phyloP scores from a whole-genome alignment of 2,329 filamentous ascomycete genomes.

The Shiraia sp. region DNA sequence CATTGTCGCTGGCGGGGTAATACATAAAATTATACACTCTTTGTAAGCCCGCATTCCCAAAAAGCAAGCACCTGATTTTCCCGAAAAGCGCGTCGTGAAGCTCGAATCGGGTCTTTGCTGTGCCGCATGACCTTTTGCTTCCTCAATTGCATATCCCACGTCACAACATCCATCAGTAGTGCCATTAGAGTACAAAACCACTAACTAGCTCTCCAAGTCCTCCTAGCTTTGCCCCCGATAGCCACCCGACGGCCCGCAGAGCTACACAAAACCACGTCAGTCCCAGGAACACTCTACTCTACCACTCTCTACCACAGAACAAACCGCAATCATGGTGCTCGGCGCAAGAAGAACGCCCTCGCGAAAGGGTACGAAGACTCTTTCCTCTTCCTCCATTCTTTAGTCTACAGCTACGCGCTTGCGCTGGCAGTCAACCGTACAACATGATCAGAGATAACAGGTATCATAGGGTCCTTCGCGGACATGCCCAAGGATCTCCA shows the following conservation, averaged over 20 bases:
- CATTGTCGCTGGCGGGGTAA: conserved; percentile 11
- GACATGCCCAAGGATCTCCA: conserved; percentile 87
- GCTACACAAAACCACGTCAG: background rate
- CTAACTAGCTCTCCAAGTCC: conserved; percentile 4
- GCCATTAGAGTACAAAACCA: conserved; percentile 2
- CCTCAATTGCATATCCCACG: conserved; percentile 7
- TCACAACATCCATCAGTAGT: conserved; percentile 3
- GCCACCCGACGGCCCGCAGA: conserved; percentile 1
- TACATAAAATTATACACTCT: conserved; percentile 17
- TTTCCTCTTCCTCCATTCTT: conserved; percentile 2
- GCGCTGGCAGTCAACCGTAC: background rate
- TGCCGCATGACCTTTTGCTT: conserved; percentile 10
- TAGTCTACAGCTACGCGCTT: background rate
- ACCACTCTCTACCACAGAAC: conserved; percentile 1
- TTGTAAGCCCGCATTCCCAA: conserved; percentile 18
- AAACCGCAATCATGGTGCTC: conserved; percentile 62
- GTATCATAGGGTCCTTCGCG: conserved; percentile 74
- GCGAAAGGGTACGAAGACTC: conserved; percentile 69
- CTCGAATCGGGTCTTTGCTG: conserved; percentile 5
- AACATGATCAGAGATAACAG: conserved; percentile 23
- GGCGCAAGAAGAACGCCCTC: conserved; percentile 67
- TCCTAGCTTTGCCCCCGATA: background rate
- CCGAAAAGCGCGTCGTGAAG: conserved; percentile 13
- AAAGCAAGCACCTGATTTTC: conserved; percentile 21
- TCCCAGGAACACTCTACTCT: background rate